These are phyloP conservation scores for Orbilia blumenaviensis DNA, from an alignment of 2,329 filamentous ascomycete species.

Conservation along the genomic window DNA sequence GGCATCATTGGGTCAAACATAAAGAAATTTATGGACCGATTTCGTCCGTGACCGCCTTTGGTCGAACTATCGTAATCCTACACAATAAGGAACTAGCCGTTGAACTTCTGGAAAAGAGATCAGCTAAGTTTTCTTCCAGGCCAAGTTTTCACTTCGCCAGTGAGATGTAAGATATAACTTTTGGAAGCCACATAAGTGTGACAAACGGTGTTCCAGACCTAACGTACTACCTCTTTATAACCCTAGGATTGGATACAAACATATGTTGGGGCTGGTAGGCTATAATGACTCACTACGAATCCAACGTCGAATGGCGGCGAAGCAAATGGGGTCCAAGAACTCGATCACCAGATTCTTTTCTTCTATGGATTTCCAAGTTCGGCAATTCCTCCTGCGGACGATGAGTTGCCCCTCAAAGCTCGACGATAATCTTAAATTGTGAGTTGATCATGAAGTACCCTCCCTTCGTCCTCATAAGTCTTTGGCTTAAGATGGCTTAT, in stretches of 20 bases:
- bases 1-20: constrained; percentile 62
- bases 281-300: constrained; percentile 14
- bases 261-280: neutral
- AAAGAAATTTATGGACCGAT: constrained; percentile 61
- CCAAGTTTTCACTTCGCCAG: constrained; percentile 59
- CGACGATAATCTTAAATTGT: constrained; percentile 52
- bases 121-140: constrained; percentile 61
- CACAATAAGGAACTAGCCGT: constrained; percentile 62
- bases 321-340: constrained; percentile 55
- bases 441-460: constrained; percentile 54
- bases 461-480: constrained; percentile 51
- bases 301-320: constrained; percentile 59
- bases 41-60: constrained; percentile 63
- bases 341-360: constrained; percentile 58
- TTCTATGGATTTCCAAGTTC: constrained; percentile 59
- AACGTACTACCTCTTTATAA: neutral
- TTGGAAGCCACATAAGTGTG: too few relatives aligned
- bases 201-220: too few relatives aligned
- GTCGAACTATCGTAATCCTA: constrained; percentile 60
- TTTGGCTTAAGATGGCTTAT: constrained; percentile 57
- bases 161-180: constrained; percentile 6
- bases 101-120: constrained; percentile 62
- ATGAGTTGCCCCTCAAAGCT: neutral
- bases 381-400: constrained; percentile 55
- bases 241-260: neutral